Conservation (phyloP, 805 yeast genomes). For the Nakazawaea anatomiae region DNA sequence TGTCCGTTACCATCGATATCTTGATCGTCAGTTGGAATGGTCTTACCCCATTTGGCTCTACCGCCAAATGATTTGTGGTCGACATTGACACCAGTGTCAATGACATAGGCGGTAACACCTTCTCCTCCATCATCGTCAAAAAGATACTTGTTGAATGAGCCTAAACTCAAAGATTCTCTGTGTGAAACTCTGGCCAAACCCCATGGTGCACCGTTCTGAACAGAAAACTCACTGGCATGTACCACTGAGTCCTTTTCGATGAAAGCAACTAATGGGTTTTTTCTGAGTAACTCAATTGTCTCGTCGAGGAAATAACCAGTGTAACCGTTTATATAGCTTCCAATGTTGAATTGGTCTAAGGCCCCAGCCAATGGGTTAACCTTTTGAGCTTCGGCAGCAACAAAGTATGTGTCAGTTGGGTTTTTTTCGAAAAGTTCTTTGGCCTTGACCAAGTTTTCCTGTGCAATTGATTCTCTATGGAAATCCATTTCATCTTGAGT, state of each 20-base stretch:
- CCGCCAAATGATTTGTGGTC: conserved; percentile 75
- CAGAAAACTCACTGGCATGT: conserved; percentile 52
- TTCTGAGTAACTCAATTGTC: conserved; percentile 62
- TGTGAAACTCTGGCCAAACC: conserved; percentile 89
- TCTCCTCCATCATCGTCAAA: conserved; percentile 72
- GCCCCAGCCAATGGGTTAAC: conserved; percentile 40
- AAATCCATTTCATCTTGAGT: conserved; percentile 45
- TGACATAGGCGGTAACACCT: conserved; percentile 81
- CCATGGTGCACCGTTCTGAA: conserved; percentile 89
- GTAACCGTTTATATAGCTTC: conserved; percentile 63
- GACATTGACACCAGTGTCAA: conserved; percentile 83
- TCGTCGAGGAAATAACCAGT: conserved; percentile 77
- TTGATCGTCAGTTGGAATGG: conserved; percentile 65
- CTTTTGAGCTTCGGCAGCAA: conserved; percentile 18
- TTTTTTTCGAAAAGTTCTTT: conserved; percentile 27
- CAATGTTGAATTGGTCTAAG: conserved; percentile 49
- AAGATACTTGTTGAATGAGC: conserved; percentile 66
- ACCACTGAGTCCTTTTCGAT: conserved; percentile 75
- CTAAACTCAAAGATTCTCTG: conserved; percentile 61
- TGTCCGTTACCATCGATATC: conserved; percentile 87
- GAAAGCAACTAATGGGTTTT: conserved; percentile 47
- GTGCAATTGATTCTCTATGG: conserved; percentile 65
- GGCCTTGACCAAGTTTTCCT: conserved; percentile 41
- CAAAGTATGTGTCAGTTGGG: conserved; percentile 33
- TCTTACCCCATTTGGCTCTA: conserved; percentile 83